Evolutionary conservation across 108 stramenopile species (phyloP).

Genomic region (Bacterosira constricta): DNA sequence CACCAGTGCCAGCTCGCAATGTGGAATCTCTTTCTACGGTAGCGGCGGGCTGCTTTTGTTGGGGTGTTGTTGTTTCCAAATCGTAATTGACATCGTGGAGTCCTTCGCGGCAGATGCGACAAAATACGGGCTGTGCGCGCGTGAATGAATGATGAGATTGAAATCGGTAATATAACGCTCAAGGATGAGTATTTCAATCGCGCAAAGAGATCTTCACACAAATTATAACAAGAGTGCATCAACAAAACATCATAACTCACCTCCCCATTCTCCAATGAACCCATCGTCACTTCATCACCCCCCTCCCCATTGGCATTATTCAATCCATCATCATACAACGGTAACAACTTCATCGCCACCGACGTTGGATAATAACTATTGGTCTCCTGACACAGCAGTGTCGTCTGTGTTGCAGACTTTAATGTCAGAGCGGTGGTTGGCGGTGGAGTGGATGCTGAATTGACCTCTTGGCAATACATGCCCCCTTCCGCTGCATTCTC

Average conservation of each 20-base stretch:
- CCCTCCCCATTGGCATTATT: conserved; percentile 16
- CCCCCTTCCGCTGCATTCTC: background rate
- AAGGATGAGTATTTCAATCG: too few species aligned
- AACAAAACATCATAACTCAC: conserved; percentile 31
- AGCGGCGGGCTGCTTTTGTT: too few species aligned
- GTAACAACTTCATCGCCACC: conserved; percentile 66
- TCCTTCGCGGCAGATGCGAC: conserved; percentile 89
- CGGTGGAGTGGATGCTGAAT: background rate
- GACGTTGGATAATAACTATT: conserved; percentile 67
- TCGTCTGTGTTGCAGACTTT: background rate
- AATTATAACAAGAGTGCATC: too few species aligned
- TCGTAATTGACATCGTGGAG: conserved; percentile 76
- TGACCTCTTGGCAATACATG: conserved; percentile 25
- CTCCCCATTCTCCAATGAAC: conserved; percentile 46
- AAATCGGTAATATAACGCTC: background rate
- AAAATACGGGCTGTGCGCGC: conserved; percentile 84
- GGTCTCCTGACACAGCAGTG: conserved; percentile 15
- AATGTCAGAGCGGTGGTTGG: background rate
- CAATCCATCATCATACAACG: conserved; percentile 78
- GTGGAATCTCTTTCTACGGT: conserved; percentile 50
- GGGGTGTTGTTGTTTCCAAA: conserved; percentile 28
- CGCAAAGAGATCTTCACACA: too few species aligned
- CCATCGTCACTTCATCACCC: conserved; percentile 2
- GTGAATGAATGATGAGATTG: background rate
- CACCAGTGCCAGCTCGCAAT: conserved; percentile 25